Base-by-base conservation (phyloP, 1,139 yeast genomes). In the Geotrichum histeridarum region DNA sequence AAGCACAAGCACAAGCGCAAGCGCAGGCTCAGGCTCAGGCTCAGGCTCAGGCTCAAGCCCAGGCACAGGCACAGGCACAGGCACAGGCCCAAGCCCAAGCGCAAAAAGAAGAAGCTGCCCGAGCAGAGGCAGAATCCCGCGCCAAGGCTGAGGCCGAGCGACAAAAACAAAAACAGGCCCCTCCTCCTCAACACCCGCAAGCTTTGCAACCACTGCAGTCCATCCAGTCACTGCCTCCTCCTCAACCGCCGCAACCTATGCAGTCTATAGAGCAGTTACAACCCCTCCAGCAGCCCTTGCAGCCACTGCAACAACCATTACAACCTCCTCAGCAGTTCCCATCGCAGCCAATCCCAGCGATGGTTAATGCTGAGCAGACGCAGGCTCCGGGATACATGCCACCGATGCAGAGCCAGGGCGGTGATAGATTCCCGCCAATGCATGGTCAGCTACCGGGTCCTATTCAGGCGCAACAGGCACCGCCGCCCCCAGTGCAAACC, bases 31-130 rank as follows among this genome's bases (percentile, higher is more conserved):
- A n/a, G 11, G 50, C 46, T 2, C 35, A 51, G 18, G 38, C 33
- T 2, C 17, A 41, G 8, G 39, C 45, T 11, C 39, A 39, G 22
- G 43, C 42, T 51, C 11, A 39, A 18, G 27, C 38, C 4, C 61
- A 58, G 42, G 64, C 63, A 31, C 65, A 60, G 35, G 70, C 68
- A 2, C 68, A 68, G 8, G 69, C 68, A 11, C 63, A 49, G 48
- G 67, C 51, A 48, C 70, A 61, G 52, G 69, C 60, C 48, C 65
- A 63, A 54, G 43, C 53, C 32, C 22, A 31, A 35, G 43, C 42
- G n/a, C 36, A 43, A 32, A 42, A 42, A 8, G 42, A 43, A 15
- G 42, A 35, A 35, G 48, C 48, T 7, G 39, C 47, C 8, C 38
- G 45, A 31, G 42, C 44, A n/a, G 12, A 44, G 32, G 42, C 48